Percentiles rank a stretch among this genome's conserved stretches.
Evolutionary conservation across 495 filamentous ascomycete species (phyloP).

Genomic region (Pseudevernia furfuracea): DNA sequence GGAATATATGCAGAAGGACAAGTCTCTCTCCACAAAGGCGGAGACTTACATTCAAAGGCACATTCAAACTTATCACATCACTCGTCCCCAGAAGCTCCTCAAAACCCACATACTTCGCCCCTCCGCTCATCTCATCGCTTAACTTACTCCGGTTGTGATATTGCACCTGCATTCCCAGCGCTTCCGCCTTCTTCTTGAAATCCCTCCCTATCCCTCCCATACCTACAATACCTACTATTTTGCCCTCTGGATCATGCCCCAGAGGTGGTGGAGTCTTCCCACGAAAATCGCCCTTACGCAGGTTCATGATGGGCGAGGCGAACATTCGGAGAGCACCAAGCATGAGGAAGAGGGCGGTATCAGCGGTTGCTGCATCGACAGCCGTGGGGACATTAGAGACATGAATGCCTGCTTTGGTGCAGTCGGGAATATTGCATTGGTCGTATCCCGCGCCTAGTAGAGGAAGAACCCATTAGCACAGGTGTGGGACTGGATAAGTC

Average conservation of each 20-base stretch:
- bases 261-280: constrained; percentile 41
- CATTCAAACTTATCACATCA: constrained; percentile 70
- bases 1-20: background rate
- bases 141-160: constrained; percentile 60
- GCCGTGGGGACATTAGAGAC: constrained; percentile 78
- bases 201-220: constrained; percentile 81
- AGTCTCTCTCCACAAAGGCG: background rate
- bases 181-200: constrained; percentile 46
- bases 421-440: constrained; percentile 64
- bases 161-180: constrained; percentile 58
- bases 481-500: background rate
- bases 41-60: constrained; percentile 61
- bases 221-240: constrained; percentile 66
- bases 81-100: constrained; percentile 56
- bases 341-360: constrained; percentile 68
- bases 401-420: constrained; percentile 53
- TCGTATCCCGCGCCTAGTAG: constrained; percentile 67
- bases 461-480: background rate
- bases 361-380: constrained; percentile 75
- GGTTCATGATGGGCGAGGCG: constrained; percentile 51
- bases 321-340: constrained; percentile 69
- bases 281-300: constrained; percentile 54
- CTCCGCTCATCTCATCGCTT: constrained; percentile 47
- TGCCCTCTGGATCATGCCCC: constrained; percentile 57
- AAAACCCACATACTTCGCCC: constrained; percentile 60